Percentiles rank a stretch among this genome's conserved stretches.
Evolutionary conservation across 2,329 filamentous ascomycete species (phyloP).

Genomic region (Chalaropsis ovoidea): DNA sequence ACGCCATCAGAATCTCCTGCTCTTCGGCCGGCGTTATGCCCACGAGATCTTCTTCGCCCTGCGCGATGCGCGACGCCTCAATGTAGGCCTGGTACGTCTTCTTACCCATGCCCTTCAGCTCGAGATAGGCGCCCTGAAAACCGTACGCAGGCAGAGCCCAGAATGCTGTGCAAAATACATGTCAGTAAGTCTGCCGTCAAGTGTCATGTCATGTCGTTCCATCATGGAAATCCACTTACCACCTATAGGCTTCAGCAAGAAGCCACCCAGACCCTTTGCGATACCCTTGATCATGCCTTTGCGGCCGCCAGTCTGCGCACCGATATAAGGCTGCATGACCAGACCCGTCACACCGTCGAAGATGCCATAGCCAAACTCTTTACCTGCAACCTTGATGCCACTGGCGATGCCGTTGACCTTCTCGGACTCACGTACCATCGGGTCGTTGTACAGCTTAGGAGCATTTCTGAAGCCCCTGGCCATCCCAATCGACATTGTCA

Average conservation of each 20-base stretch:
- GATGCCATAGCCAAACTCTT: constrained; percentile 65
- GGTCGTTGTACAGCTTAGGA: constrained; percentile 74
- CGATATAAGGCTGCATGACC: constrained; percentile 65
- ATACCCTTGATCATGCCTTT: constrained; percentile 65
- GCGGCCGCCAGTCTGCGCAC: constrained; percentile 39
- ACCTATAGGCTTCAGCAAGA: constrained; percentile 68
- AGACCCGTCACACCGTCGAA: constrained; percentile 75
- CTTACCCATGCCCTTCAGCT: constrained; percentile 60
- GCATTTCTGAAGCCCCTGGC: constrained; percentile 83
- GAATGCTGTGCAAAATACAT: constrained; percentile 17
- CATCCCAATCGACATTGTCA: constrained; percentile 74
- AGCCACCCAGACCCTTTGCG: constrained; percentile 71
- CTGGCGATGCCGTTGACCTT: constrained; percentile 69
- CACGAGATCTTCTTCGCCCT: constrained; percentile 59
- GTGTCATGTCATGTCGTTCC: background rate
- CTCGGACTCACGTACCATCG: constrained; percentile 65
- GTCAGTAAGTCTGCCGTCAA: constrained; percentile 2
- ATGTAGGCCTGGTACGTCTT: constrained; percentile 69
- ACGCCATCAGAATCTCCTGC: constrained; percentile 53
- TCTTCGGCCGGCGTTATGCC: constrained; percentile 48
- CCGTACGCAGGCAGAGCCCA: constrained; percentile 55
- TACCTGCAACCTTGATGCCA: constrained; percentile 66
- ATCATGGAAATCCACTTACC: constrained; percentile 39
- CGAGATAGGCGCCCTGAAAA: constrained; percentile 71
- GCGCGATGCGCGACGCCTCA: constrained; percentile 61